These are phyloP conservation scores for Aspergillus sp. DNA, from an alignment of 2,329 filamentous ascomycete genomes.

Conservation along the genomic window DNA sequence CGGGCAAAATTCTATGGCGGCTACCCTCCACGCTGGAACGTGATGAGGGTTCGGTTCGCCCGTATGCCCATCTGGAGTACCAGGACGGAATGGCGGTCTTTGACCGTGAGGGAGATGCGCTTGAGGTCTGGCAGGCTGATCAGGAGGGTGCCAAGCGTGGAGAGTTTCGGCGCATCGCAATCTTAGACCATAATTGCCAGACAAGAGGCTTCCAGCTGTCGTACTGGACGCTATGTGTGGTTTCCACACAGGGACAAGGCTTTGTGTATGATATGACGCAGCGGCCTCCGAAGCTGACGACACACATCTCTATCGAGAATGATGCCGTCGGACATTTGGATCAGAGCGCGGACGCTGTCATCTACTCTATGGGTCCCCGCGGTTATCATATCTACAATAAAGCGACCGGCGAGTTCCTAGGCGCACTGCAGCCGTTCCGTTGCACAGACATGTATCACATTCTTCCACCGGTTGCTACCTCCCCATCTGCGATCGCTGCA, in stretches of 20 bases:
- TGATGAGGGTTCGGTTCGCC: constrained; percentile 38
- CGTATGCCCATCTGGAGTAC: constrained; percentile 52
- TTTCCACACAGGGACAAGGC: constrained; percentile 47
- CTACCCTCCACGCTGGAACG: constrained; percentile 31
- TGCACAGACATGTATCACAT: constrained; percentile 41
- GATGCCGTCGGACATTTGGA: constrained; percentile 50
- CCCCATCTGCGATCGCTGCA: constrained; percentile 19
- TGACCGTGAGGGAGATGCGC: constrained; percentile 47
- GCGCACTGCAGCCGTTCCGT: constrained; percentile 39
- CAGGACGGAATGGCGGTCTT: constrained; percentile 50
- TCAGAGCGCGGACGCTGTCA: constrained; percentile 44
- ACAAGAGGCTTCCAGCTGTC: constrained; percentile 52
- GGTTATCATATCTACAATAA: constrained; percentile 50
- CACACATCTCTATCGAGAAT: constrained; percentile 41
- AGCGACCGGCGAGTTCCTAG: constrained; percentile 40
- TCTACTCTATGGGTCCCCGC: constrained; percentile 47
- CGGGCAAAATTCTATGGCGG: constrained; percentile 44
- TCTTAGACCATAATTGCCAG: constrained; percentile 46
- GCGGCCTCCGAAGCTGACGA: constrained; percentile 37
- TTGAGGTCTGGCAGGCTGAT: constrained; percentile 50
- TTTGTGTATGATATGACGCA: constrained; percentile 50
- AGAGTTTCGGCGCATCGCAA: constrained; percentile 43
- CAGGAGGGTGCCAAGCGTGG: constrained; percentile 38
- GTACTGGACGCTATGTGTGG: constrained; percentile 49
- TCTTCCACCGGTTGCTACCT: constrained; percentile 25